These are phyloP conservation scores for Saccharomyces jurei DNA, from an alignment of 805 yeast genomes.

Conservation along the genomic window DNA sequence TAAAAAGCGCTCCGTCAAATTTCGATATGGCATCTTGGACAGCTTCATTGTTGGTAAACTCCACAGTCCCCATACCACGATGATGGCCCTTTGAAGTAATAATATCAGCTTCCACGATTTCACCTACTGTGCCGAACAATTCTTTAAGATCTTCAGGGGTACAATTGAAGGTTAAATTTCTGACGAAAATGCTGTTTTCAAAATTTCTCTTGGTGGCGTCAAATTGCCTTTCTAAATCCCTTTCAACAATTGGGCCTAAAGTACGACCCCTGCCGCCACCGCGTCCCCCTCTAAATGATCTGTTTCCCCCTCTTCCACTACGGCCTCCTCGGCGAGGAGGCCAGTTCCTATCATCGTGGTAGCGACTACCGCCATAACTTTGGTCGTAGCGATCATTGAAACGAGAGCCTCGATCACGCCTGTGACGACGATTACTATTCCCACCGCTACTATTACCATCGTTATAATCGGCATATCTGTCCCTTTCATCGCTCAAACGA, in stretches of 20 bases:
- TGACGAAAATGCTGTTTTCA: constrained; percentile 59
- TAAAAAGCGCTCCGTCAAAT: constrained; percentile 53
- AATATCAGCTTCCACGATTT: constrained; percentile 70
- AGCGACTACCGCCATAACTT: constrained; percentile 30
- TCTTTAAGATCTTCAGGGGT: constrained; percentile 51
- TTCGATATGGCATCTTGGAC: constrained; percentile 63
- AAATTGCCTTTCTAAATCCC: constrained; percentile 18
- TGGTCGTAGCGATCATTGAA: constrained; percentile 16
- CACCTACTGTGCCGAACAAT: constrained; percentile 50
- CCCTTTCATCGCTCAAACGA: constrained; percentile 6
- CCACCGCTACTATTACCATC: constrained; percentile 13
- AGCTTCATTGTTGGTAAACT: constrained; percentile 55
- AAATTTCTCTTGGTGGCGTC: constrained; percentile 47
- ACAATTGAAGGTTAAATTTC: constrained; percentile 59
- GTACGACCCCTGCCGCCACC: constrained; percentile 15
- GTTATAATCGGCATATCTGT: constrained; percentile 1
- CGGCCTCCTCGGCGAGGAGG: constrained; percentile 12
- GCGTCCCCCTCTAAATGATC: constrained; percentile 15
- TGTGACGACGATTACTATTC: constrained; percentile 15
- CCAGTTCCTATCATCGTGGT: constrained; percentile 28
- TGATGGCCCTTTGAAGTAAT: constrained; percentile 68
- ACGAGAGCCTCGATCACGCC: constrained; percentile 37
- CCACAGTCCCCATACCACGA: constrained; percentile 87
- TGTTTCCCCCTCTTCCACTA: constrained; percentile 3
- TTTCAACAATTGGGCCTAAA: constrained; percentile 13